Evolutionary conservation across 345 rosid genomes (phyloP).

Genomic region (Moricandia moricandioides): DNA sequence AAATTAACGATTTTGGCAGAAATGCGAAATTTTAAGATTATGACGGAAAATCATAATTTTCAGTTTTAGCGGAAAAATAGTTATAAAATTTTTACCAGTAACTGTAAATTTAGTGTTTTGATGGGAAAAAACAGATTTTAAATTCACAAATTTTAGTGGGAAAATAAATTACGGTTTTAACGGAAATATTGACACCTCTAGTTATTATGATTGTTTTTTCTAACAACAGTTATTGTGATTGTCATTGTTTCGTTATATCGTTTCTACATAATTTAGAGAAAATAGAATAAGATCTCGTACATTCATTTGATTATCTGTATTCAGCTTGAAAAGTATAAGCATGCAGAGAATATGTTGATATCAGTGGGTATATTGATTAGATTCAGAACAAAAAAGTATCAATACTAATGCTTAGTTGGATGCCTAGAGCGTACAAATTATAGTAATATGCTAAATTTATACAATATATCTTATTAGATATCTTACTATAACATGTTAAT

Average conservation of each 20-base stretch:
- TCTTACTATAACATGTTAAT: not conserved
- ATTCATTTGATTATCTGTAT: not conserved
- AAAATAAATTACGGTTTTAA: no score
- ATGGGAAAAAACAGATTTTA: no score
- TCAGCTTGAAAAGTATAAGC: not conserved
- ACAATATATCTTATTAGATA: not conserved
- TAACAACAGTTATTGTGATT: constrained; percentile 9
- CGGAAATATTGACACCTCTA: no score
- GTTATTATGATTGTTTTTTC: no score
- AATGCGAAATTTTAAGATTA: no score
- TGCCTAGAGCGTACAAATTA: not conserved
- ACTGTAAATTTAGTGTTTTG: no score
- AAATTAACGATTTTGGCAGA: no score
- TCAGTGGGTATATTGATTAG: not conserved
- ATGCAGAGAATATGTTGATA: not conserved
- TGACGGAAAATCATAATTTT: no score
- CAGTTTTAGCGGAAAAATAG: no score
- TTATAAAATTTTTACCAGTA: no score
- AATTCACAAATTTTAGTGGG: no score
- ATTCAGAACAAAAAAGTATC: not conserved
- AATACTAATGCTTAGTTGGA: not conserved
- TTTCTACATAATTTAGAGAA: constrained; percentile 13
- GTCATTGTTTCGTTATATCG: not conserved
- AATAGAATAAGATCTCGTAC: not conserved
- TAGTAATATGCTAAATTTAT: not conserved